A percentile compares a stretch with the other conserved stretches of the same genome.
phyloP scores from a whole-genome alignment of 1,284 basidiomycete genomes.

The Pseudozyma thailandica region DNA sequence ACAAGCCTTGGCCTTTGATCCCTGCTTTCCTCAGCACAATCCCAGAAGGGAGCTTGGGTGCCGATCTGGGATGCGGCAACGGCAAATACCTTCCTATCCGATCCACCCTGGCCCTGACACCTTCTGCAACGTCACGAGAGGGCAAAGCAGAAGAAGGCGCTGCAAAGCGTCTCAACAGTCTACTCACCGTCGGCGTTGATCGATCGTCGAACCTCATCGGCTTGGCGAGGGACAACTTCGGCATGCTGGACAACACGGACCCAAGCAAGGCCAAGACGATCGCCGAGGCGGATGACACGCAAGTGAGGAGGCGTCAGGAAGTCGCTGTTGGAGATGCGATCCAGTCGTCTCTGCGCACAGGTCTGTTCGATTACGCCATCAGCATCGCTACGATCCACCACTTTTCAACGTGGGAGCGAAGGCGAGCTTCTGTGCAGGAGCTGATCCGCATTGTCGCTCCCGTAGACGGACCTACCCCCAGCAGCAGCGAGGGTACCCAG shows the following conservation, averaged over 20 bases:
- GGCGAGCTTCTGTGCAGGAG: constrained; percentile 57
- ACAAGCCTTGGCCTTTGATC: constrained; percentile 98
- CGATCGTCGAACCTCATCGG: constrained; percentile 79
- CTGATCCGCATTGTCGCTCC: constrained; percentile 54
- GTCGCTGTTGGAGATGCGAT: constrained; percentile 65
- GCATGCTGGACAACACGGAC: constrained; percentile 11
- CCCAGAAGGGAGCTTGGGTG: constrained; percentile 81
- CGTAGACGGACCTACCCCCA: background rate
- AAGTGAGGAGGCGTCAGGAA: constrained; percentile 42
- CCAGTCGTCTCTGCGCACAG: constrained; percentile 45
- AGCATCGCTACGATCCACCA: constrained; percentile 68
- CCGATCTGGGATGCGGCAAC: constrained; percentile 96
- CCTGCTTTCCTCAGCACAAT: constrained; percentile 80
- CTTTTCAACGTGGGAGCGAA: constrained; percentile 59
- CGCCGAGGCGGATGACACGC: background rate
- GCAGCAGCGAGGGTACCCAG: background rate
- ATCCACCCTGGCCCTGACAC: constrained; percentile 39
- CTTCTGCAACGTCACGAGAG: background rate
- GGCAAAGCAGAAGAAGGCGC: background rate
- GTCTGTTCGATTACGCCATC: constrained; percentile 61
- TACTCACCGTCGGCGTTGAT: constrained; percentile 61
- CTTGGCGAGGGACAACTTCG: constrained; percentile 54
- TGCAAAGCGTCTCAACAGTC: constrained; percentile 18
- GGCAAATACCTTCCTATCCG: constrained; percentile 83
- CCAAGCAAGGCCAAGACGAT: background rate